phyloP scores from a whole-genome alignment of 139 green algal genomes.

The Tetradesmus obliquus region DNA sequence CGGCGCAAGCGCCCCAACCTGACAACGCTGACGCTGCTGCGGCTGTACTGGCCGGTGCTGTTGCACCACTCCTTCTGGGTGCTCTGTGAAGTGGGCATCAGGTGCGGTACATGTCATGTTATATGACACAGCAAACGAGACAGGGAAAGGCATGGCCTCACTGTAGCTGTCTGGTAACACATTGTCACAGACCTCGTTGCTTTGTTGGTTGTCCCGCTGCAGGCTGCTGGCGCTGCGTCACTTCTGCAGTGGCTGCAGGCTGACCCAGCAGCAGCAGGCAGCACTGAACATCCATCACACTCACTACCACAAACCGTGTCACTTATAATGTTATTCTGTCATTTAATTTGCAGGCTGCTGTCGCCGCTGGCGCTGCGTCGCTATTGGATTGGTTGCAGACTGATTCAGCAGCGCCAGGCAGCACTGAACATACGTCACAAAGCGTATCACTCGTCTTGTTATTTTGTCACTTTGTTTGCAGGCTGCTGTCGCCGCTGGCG shows the following conservation, averaged over 20 bases:
- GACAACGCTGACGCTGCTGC: slow-evolving; percentile 58
- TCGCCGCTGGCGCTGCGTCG: not conserved
- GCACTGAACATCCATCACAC: not conserved
- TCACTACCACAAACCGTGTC: no score
- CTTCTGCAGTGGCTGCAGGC: not conserved
- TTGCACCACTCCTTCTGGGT: slow-evolving; percentile 65
- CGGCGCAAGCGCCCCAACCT: slow-evolving; percentile 35
- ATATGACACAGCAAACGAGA: no score
- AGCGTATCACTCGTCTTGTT: not conserved
- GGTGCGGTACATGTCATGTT: slow-evolving; percentile 42
- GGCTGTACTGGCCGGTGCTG: slow-evolving; percentile 62
- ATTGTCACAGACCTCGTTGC: no score
- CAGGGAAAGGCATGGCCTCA: no score
- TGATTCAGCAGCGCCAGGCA: not conserved
- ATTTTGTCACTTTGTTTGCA: slow-evolving; percentile 41
- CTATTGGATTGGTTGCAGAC: not conserved
- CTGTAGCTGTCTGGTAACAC: no score
- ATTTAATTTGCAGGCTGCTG: not conserved
- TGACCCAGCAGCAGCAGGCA: not conserved
- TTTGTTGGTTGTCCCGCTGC: no score
- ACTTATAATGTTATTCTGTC: no score
- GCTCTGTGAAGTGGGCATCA: slow-evolving; percentile 61
- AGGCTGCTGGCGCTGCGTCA: slow-evolving; percentile 1
- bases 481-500: slow-evolving; percentile 72
- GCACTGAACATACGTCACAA: slow-evolving; percentile 5